Percentiles rank a stretch among this genome's conserved stretches.
Conservation (phyloP, 805 yeast species). For the Candida succiphila region DNA sequence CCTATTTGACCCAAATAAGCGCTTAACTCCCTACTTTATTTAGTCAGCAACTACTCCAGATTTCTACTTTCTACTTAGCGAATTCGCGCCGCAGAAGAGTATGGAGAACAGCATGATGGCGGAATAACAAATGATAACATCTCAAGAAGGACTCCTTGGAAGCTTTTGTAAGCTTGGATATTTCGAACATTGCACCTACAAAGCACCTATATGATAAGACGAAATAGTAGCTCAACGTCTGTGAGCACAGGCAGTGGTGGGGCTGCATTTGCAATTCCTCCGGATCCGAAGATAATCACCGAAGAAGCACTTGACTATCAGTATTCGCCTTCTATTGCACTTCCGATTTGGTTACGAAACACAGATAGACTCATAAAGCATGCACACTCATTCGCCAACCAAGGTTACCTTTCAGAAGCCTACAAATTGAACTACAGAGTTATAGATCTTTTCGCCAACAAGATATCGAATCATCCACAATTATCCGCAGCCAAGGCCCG, state of each 20-base stretch:
- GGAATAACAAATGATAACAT: too few relatives aligned
- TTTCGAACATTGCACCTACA: too few relatives aligned
- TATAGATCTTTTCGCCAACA: slow-evolving; percentile 44
- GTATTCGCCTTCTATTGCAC: slow-evolving; percentile 39
- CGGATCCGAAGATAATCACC: slow-evolving; percentile 26
- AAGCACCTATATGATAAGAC: too few relatives aligned
- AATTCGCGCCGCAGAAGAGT: too few relatives aligned
- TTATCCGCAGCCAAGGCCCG: slow-evolving; percentile 17
- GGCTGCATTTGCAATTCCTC: slow-evolving; percentile 8
- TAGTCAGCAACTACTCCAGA: too few relatives aligned
- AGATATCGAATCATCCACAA: slow-evolving; percentile 36
- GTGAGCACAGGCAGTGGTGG: neutral
- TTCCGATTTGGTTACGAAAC: slow-evolving; percentile 46
- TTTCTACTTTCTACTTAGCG: too few relatives aligned
- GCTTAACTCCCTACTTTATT: too few relatives aligned
- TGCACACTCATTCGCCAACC: slow-evolving; percentile 35
- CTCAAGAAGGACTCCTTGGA: too few relatives aligned
- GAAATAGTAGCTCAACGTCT: neutral
- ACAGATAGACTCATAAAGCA: slow-evolving; percentile 36
- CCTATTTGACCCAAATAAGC: too few relatives aligned
- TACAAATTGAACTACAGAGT: slow-evolving; percentile 48
- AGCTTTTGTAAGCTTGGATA: too few relatives aligned
- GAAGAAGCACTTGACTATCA: slow-evolving; percentile 43
- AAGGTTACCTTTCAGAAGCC: slow-evolving; percentile 36
- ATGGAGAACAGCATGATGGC: too few relatives aligned